Conservation (phyloP, 305 asterid genomes). For the Ilex paraguariensis region DNA sequence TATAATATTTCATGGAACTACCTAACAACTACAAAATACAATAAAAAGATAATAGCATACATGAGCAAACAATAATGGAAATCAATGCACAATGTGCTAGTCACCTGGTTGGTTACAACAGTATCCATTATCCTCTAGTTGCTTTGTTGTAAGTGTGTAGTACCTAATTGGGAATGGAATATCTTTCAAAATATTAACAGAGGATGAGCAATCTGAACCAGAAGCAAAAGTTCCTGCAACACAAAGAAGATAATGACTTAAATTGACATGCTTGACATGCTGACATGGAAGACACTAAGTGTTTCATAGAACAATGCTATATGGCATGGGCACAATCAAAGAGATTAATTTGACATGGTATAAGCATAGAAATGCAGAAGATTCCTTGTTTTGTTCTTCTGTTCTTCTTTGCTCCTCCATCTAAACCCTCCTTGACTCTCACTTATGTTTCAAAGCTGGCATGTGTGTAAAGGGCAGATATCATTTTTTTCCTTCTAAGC, state of each 20-base stretch:
- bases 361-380: no score
- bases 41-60: no score
- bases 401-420: no score
- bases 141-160: constrained; percentile 69
- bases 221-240: constrained; percentile 34
- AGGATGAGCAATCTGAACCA: constrained; percentile 27
- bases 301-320: no score
- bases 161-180: constrained; percentile 73
- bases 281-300: no score
- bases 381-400: no score
- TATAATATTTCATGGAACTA: constrained; percentile 10
- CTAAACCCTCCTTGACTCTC: no score
- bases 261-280: neutral
- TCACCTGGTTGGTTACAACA: constrained; percentile 53
- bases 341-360: no score
- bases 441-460: no score
- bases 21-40: constrained; percentile 3
- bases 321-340: no score
- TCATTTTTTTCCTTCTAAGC: no score
- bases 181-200: constrained; percentile 31
- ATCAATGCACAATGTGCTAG: neutral
- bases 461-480: no score
- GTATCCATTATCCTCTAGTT: constrained; percentile 88
- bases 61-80: neutral
- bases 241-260: constrained; percentile 1